A percentile compares a stretch with the other conserved stretches of the same genome.
phyloP scores from a whole-genome alignment of 805 yeast genomes.

The Alloascoidea africana region DNA sequence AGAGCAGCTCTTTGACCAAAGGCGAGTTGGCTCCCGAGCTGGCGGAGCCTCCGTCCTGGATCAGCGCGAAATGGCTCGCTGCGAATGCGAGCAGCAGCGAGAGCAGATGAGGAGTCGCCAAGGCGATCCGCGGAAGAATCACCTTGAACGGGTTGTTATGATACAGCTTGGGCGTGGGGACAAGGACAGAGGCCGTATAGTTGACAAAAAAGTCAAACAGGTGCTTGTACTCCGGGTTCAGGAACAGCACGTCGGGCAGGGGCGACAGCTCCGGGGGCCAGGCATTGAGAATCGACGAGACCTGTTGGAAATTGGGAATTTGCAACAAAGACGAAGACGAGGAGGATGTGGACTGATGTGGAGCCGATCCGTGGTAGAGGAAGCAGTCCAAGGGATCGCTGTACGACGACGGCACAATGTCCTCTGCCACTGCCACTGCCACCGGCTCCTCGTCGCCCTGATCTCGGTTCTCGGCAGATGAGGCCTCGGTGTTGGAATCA shows the following conservation, averaged over 20 bases:
- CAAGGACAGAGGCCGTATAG: conserved; percentile 43
- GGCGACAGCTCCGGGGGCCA: conserved; percentile 27
- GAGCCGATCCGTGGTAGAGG: background rate
- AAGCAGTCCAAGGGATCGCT: too few species aligned
- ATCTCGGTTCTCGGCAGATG: background rate
- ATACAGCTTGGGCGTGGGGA: conserved; percentile 48
- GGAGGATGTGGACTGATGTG: background rate
- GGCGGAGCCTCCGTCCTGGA: conserved; percentile 9
- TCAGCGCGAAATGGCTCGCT: conserved; percentile 20
- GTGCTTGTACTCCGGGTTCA: conserved; percentile 45
- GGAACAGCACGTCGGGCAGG: conserved; percentile 42
- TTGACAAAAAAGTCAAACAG: conserved; percentile 48
- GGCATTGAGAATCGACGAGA: conserved; percentile 4
- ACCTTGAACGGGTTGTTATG: conserved; percentile 50
- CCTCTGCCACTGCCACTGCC: background rate
- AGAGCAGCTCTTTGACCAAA: conserved; percentile 34
- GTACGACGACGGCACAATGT: too few species aligned
- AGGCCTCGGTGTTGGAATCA: background rate
- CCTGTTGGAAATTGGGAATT: background rate
- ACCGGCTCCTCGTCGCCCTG: background rate
- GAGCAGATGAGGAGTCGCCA: conserved; percentile 37
- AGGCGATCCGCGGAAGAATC: conserved; percentile 53
- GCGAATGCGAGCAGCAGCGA: conserved; percentile 40
- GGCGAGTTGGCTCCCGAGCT: too few species aligned
- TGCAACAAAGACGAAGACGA: too few species aligned